Evolutionary conservation across 1,139 yeast species (phyloP).

Genomic region (Wickerhamomyces sp.): DNA sequence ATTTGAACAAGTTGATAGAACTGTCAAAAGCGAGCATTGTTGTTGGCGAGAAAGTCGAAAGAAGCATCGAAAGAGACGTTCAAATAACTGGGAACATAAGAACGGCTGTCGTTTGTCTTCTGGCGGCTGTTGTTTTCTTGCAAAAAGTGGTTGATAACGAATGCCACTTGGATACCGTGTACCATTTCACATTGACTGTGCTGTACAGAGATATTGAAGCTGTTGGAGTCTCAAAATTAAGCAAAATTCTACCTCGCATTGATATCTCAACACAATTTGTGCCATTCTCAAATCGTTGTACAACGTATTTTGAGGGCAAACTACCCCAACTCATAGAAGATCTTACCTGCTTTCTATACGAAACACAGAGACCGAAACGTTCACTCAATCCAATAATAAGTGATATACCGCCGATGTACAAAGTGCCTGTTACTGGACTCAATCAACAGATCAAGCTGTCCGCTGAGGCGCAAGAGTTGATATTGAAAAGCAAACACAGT

Average conservation of each 20-base stretch:
- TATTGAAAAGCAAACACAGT: neutral
- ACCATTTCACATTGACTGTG: slow-evolving; percentile 7
- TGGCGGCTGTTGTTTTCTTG: slow-evolving; percentile 2
- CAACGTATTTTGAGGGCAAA: neutral
- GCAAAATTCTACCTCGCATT: neutral
- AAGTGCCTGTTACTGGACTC: neutral
- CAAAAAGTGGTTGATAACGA: neutral
- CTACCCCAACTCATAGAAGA: neutral
- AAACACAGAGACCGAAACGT: neutral
- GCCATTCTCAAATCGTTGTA: slow-evolving; percentile 15
- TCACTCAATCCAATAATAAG: neutral
- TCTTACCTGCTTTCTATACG: neutral
- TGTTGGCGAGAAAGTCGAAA: slow-evolving; percentile 10
- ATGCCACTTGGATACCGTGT: slow-evolving; percentile 1
- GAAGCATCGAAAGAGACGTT: slow-evolving; percentile 13
- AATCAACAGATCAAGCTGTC: too few species aligned
- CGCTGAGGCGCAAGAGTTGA: neutral
- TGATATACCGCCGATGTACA: neutral
- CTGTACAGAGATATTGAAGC: slow-evolving; percentile 1
- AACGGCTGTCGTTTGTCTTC: slow-evolving; percentile 1
- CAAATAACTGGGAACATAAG: slow-evolving; percentile 7
- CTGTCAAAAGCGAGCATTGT: slow-evolving; percentile 4
- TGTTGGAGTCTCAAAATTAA: neutral
- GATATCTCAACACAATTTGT: slow-evolving; percentile 10
- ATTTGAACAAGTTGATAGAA: slow-evolving; percentile 5